A percentile compares a stretch with the other conserved stretches of the same genome.
Conservation (phyloP, 2,329 filamentous ascomycete species). For the Verticillium longisporum region DNA sequence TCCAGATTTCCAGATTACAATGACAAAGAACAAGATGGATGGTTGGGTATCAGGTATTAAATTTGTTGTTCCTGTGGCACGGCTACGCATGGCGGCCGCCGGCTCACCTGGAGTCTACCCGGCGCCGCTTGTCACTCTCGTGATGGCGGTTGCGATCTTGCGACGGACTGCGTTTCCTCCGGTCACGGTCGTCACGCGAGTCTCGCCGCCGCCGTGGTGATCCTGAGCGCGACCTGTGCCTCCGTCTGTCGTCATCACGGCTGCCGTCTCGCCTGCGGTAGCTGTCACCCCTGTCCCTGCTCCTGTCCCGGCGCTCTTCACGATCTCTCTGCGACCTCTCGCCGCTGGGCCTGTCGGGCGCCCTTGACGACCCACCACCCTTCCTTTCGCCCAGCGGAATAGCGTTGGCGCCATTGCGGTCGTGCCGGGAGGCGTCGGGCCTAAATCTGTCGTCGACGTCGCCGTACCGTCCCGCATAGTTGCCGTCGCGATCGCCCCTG, state of each 20-base stretch:
- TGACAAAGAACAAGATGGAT: not conserved
- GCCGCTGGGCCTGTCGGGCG: not conserved
- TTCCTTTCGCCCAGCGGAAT: slow-evolving; percentile 61
- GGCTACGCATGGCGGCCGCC: not conserved
- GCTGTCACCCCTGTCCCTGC: slow-evolving; percentile 16
- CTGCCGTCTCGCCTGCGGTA: slow-evolving; percentile 13
- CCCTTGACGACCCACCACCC: slow-evolving; percentile 7
- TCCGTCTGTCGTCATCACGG: slow-evolving; percentile 24
- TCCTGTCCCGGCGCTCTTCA: slow-evolving; percentile 19
- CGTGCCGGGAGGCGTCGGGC: slow-evolving; percentile 51
- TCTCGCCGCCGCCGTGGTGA: slow-evolving; percentile 39
- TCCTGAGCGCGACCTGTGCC: slow-evolving; percentile 39
- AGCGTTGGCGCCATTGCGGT: slow-evolving; percentile 57
- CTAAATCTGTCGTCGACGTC: slow-evolving; percentile 61
- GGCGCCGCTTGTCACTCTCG: slow-evolving; percentile 53
- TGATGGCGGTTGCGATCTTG: slow-evolving; percentile 43
- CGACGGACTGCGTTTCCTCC: slow-evolving; percentile 52
- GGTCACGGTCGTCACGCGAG: slow-evolving; percentile 33
- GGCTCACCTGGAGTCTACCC: slow-evolving; percentile 37
- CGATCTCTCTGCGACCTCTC: slow-evolving; percentile 2
- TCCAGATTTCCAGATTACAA: too few species aligned
- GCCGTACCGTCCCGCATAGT: slow-evolving; percentile 27
- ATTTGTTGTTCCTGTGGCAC: slow-evolving; percentile 3
- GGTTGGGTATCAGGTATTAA: slow-evolving; percentile 13
- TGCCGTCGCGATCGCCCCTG: slow-evolving; percentile 26